A percentile compares a stretch with the other conserved stretches of the same genome.
phyloP scores from a whole-genome alignment of 192 early-diverging fungal genomes.

The Coemansia sp. region DNA sequence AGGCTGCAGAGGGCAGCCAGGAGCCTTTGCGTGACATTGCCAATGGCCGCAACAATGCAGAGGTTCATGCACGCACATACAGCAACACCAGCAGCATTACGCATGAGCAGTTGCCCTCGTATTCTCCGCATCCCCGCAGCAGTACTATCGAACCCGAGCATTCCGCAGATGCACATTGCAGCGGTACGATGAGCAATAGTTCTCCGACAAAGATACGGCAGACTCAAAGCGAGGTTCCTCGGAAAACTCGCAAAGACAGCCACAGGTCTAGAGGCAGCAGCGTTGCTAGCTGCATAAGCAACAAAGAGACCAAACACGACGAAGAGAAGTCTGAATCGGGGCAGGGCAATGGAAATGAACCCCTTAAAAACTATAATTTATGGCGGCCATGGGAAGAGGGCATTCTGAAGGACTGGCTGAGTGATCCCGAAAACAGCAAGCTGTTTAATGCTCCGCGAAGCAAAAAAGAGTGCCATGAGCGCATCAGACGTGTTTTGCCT shows the following conservation, averaged over 20 bases:
- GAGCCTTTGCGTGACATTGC: background rate
- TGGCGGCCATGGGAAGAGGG: slow-evolving; percentile 53
- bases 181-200: no score
- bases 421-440: slow-evolving; percentile 43
- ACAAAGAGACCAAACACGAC: background rate
- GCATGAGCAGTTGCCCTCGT: slow-evolving; percentile 14
- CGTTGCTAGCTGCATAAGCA: background rate
- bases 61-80: slow-evolving; percentile 14
- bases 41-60: slow-evolving; percentile 2
- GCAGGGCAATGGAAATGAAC: background rate
- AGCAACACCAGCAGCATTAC: slow-evolving; percentile 17
- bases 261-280: background rate
- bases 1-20: background rate
- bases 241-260: no score
- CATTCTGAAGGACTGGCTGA: slow-evolving; percentile 46
- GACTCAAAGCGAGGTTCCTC: slow-evolving; percentile 1
- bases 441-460: slow-evolving; percentile 50
- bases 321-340: background rate
- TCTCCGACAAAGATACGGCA: slow-evolving; percentile 30
- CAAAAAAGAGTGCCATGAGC: slow-evolving; percentile 53
- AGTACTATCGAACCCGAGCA: slow-evolving; percentile 12
- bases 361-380: slow-evolving; percentile 26
- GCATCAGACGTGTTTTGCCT: slow-evolving; percentile 45
- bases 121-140: slow-evolving; percentile 11
- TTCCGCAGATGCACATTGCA: no score